These are phyloP conservation scores for Rhizopus delemar DNA, from an alignment of 371 early-diverging fungal species.

Conservation along the genomic window DNA sequence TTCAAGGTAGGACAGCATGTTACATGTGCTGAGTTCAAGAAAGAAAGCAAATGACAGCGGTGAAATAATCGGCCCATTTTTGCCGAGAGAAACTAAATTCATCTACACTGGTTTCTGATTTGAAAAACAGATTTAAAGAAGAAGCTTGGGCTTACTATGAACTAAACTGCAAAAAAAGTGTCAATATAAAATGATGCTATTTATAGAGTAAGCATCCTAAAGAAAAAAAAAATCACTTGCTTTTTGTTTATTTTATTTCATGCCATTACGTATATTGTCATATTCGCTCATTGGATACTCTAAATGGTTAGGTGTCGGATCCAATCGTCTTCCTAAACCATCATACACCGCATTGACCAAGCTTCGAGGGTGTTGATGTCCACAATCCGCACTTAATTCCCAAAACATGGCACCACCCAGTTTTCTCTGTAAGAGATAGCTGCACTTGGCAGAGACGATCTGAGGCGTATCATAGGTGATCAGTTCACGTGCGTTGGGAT, in stretches of 20 bases:
- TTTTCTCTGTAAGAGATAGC: conserved; percentile 62
- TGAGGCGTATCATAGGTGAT: conserved; percentile 81
- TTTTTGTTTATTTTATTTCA: conserved; percentile 9
- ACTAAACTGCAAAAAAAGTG: no score
- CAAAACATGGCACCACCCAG: conserved; percentile 88
- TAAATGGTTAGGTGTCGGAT: conserved; percentile 48
- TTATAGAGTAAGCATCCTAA: background rate
- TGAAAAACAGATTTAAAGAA: no score
- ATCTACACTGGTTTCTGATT: no score
- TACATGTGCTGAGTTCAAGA: no score
- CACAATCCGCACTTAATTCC: conserved; percentile 73
- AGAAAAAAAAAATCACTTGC: background rate
- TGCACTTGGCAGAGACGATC: conserved; percentile 70
- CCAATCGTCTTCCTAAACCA: conserved; percentile 38
- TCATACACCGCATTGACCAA: conserved; percentile 46
- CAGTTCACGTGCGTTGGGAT: conserved; percentile 61
- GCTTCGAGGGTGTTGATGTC: conserved; percentile 42
- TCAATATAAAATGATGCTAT: background rate
- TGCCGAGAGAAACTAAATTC: no score
- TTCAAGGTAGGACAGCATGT: no score
- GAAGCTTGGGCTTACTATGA: no score
- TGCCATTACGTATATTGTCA: conserved; percentile 46
- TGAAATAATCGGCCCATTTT: no score
- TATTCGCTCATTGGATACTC: conserved; percentile 51
- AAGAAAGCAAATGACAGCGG: no score